Percentiles rank a stretch among this genome's conserved stretches.
Conservation (phyloP, 139 green algal genomes). For the Klebsormidium nitens region DNA sequence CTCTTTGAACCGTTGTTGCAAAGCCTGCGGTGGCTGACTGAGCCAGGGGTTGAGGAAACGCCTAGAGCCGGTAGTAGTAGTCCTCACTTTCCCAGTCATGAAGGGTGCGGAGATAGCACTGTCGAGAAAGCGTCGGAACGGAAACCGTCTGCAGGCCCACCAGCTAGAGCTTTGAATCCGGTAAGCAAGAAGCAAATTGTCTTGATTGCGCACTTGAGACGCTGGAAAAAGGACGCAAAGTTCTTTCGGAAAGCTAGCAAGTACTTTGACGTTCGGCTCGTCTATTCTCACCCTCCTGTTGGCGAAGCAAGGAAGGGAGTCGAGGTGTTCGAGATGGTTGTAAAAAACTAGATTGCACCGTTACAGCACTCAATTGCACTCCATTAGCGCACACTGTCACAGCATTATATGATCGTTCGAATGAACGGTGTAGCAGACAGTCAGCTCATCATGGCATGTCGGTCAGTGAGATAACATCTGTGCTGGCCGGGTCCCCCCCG, state of each 20-base stretch:
- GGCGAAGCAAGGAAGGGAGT: no score
- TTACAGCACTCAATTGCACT: no score
- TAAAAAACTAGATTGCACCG: no score
- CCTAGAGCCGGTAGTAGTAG: background rate
- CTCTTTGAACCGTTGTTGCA: constrained; percentile 26
- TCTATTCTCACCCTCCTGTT: no score
- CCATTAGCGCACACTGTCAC: no score
- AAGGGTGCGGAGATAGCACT: background rate
- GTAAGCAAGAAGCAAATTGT: constrained; percentile 3
- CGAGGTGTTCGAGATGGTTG: no score
- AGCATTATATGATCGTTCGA: no score
- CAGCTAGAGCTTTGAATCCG: background rate
- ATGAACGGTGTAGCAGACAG: no score
- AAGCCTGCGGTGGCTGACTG: constrained; percentile 12
- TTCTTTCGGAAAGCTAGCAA: constrained; percentile 20
- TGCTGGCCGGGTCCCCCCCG: no score
- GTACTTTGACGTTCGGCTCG: constrained; percentile 26
- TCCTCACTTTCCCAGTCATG: background rate
- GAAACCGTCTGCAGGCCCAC: background rate
- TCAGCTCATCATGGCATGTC: no score
- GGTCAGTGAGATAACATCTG: no score
- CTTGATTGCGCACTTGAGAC: constrained; percentile 26
- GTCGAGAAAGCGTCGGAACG: background rate
- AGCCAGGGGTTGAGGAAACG: background rate
- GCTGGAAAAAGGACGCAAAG: constrained; percentile 34